Base-by-base conservation (phyloP, 1,284 basidiomycete genomes). In the Tremellales sp. region DNA sequence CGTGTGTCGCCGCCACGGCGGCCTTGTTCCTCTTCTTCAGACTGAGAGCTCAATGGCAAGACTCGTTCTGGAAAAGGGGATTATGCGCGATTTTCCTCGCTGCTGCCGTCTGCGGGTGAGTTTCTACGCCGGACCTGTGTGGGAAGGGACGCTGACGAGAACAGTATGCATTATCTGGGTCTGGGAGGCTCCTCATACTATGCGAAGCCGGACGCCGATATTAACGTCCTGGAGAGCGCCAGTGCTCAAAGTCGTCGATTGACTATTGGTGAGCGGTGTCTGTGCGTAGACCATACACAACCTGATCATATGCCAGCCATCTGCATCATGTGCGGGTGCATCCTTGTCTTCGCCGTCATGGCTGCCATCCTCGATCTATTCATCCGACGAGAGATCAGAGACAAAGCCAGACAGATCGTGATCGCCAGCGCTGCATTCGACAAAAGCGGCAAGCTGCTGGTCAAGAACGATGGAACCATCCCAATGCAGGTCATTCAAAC, bases 401-500 rank as follows among this genome's bases (percentile, higher is more conserved):
- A 68, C 37, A 73, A 70, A 50, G 72, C 75, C 19, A 65, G 74
- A 41, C 73, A 75, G 58, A 74, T 78, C 43, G 74, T 77, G 47
- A 68, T 78, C 48, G 75, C 75, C 50, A 71, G 70, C 19, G 75
- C 72, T 16, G 70, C 74, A 3, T 77, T 78, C 50, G 75, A 77
- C 62, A 73, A 72, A 55, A 63, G 68, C 31, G 76, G 76, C 28
- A 70, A 71, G 40, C 66, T 78, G 9, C 63, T 78, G 16, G 76
- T 77, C 54, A 74, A 73, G 56, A 65, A 71, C 40, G 75, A 78
- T 56, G 76, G 76, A 37, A 74, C 72, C 25, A 65, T 77, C 40
- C 76, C 76, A 9, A 72, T 77, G 65, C 71, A 75, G 56, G 69
- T 75, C 44, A 75, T 78, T 55, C 71, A 77, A 61, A 76, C 75